These are phyloP conservation scores for Elaeagnus macrophylla DNA, from an alignment of 306 rosid species.

Conservation along the genomic window DNA sequence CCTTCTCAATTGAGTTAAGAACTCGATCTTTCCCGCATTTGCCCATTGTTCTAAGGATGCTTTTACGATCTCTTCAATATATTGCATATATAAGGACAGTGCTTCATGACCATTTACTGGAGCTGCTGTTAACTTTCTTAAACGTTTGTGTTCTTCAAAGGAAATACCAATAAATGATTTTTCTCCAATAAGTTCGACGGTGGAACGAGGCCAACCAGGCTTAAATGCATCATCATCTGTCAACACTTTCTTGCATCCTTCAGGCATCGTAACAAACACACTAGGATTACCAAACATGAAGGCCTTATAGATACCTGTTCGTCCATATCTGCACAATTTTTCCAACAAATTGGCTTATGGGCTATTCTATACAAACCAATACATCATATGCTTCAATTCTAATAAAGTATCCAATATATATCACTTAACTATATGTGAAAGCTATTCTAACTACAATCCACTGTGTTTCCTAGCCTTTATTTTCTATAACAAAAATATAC, in stretches of 20 bases:
- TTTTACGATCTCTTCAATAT: conserved; percentile 45
- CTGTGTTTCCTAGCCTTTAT: too few relatives aligned
- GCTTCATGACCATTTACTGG: conserved; percentile 82
- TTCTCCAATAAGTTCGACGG: conserved; percentile 64
- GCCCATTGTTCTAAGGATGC: conserved; percentile 68
- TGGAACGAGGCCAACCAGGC: conserved; percentile 75
- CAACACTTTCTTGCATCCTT: conserved; percentile 54
- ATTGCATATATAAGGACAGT: conserved; percentile 46
- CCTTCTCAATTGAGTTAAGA: conserved; percentile 51
- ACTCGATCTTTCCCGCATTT: conserved; percentile 53
- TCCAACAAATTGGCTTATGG: too few relatives aligned
- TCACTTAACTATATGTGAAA: too few relatives aligned
- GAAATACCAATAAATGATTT: conserved; percentile 61
- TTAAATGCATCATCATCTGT: conserved; percentile 65
- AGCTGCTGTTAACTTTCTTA: conserved; percentile 62
- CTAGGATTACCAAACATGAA: conserved; percentile 82
- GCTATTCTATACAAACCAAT: too few relatives aligned
- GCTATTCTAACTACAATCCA: too few relatives aligned
- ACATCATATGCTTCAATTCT: too few relatives aligned
- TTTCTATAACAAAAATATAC: too few relatives aligned
- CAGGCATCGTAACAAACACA: conserved; percentile 63
- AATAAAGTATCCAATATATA: too few relatives aligned
- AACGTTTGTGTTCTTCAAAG: conserved; percentile 74
- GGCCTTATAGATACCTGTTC: conserved; percentile 62
- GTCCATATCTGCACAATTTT: conserved; percentile 49